Evolutionary conservation across 2,329 filamentous ascomycete genomes (phyloP), one percentile per base, ranked within the genome.

Genomic region (Curvularia spicifera): DNA sequence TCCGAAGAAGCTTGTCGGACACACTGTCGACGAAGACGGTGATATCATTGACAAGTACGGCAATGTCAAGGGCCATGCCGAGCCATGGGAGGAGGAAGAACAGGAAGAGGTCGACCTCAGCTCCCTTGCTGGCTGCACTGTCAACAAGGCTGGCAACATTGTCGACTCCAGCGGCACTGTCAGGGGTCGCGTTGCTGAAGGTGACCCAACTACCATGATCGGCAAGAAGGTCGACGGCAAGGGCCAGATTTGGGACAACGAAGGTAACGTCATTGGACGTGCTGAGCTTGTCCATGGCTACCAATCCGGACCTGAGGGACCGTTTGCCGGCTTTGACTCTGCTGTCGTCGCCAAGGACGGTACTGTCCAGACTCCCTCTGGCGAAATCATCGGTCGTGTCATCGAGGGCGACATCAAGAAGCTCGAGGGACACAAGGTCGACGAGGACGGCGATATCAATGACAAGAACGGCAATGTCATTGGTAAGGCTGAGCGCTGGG

Each of bases 21-120:
- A 91, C 46, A 70, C 82, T 8, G 91, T 95, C 18, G 91, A 95
- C 56, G 88, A 91, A 61, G 91, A 96, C 63, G 91, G 91, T 37
- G 91, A 95, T 56, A 87, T 96, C 31, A 82, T 90, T 55, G 91
- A 95, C 80, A 88, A 87, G 74, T 93, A 91, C 71, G 87, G 85
- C 56, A 86, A 85, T 59, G 80, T 84, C 64, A 85, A 85, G 75
- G 84, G 84, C 31, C 83, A 84, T 57, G 83, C 82, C n/a, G 84
- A 85, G 70, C 84, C 82, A 4, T 86, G 81, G 53, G 79, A 84
- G 59, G 78, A 81, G 59, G 77, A 77, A 56, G 84, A 84, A 68
- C 78, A 75, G 42, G 77, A 72, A 55, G 79, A 80, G 65, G 81
- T 78, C 8, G 85, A 88, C 64, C 78, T 87, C n/a, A 86, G 84